Evolutionary conservation across 768 basidiomycete species (phyloP).

Genomic region (Kondoa subrosea): DNA sequence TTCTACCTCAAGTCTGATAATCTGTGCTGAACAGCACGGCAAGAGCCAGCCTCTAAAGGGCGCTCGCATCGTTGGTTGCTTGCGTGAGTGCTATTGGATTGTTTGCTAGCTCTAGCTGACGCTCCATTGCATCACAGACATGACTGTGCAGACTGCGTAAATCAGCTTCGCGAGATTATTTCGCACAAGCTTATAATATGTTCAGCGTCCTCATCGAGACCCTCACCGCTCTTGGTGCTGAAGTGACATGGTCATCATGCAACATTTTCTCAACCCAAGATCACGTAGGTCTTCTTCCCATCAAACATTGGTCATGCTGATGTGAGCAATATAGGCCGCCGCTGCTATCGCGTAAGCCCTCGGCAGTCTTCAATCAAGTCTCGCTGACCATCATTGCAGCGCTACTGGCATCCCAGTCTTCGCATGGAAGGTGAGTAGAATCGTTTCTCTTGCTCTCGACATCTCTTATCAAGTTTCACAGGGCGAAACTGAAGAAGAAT

Average conservation of each 20-base stretch:
- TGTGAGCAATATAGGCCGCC: neutral
- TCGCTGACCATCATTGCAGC: slow-evolving; percentile 14
- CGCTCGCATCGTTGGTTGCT: slow-evolving; percentile 90
- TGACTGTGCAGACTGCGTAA: slow-evolving; percentile 62
- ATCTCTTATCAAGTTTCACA: too few species aligned
- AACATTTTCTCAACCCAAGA: slow-evolving; percentile 99
- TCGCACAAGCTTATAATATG: neutral
- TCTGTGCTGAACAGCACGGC: slow-evolving; percentile 44
- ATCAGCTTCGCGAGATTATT: neutral
- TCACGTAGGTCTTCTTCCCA: slow-evolving; percentile 91
- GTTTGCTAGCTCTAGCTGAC: slow-evolving; percentile 14
- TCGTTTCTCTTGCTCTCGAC: too few species aligned
- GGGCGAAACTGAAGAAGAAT: slow-evolving; percentile 99
- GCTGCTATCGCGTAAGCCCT: slow-evolving; percentile 11
- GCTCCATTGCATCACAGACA: slow-evolving; percentile 31
- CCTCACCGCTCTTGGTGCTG: slow-evolving; percentile 79
- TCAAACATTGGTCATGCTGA: slow-evolving; percentile 20
- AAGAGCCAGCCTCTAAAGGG: slow-evolving; percentile 71
- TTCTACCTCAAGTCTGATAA: too few species aligned
- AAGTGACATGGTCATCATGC: slow-evolving; percentile 80
- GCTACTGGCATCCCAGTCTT: slow-evolving; percentile 96
- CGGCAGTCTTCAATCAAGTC: neutral
- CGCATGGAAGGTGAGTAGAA: slow-evolving; percentile 99
- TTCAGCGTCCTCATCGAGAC: slow-evolving; percentile 97
- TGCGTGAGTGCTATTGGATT: slow-evolving; percentile 60